These are phyloP conservation scores for Funneliformis caledonium DNA, from an alignment of 371 early-diverging fungal species.

Conservation along the genomic window DNA sequence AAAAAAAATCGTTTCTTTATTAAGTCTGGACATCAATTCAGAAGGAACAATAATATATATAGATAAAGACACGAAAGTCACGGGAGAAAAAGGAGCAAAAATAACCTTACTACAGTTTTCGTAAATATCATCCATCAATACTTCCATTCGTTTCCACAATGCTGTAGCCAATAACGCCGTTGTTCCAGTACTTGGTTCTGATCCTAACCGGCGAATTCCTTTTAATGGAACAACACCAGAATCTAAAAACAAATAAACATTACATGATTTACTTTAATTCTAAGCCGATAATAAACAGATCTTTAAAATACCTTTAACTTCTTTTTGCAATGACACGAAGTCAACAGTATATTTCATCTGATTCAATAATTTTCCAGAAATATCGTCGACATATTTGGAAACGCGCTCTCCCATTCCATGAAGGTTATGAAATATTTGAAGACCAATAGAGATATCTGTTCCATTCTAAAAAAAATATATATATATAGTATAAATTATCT, in stretches of 20 bases:
- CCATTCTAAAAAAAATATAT: too few species aligned
- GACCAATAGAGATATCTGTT: conserved; percentile 72
- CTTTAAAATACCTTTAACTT: conserved; percentile 57
- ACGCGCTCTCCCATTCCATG: conserved; percentile 59
- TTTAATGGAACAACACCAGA: background rate
- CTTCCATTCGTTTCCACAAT: conserved; percentile 75
- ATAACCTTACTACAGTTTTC: conserved; percentile 68
- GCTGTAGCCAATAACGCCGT: conserved; percentile 56
- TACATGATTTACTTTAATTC: background rate
- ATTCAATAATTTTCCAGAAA: conserved; percentile 56
- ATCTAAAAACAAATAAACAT: background rate
- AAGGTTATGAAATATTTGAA: conserved; percentile 79
- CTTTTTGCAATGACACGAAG: conserved; percentile 65
- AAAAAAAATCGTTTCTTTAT: background rate
- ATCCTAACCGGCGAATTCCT: conserved; percentile 58
- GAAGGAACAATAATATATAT: background rate
- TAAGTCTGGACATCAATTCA: background rate
- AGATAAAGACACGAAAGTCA: background rate
- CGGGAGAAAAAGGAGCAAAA: background rate
- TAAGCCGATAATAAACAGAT: background rate
- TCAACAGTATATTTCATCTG: conserved; percentile 68
- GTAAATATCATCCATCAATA: conserved; percentile 73
- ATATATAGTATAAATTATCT: background rate
- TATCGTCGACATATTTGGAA: conserved; percentile 50
- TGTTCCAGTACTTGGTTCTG: conserved; percentile 58